phyloP scores from a whole-genome alignment of 768 basidiomycete species.

The Tremella yokohamensis region DNA sequence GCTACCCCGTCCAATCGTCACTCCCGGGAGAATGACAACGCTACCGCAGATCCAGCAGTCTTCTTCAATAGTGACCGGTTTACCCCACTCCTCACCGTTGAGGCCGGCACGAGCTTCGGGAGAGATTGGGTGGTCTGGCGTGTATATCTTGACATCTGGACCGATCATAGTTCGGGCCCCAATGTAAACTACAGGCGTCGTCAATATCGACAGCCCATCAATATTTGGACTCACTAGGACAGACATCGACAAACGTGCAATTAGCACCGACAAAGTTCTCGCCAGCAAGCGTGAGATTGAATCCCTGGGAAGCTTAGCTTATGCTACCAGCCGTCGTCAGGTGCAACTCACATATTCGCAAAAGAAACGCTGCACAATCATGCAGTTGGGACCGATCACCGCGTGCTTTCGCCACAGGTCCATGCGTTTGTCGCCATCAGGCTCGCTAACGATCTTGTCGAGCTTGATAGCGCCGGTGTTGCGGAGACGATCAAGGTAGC shows the following conservation, averaged over 20 bases:
- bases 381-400: background rate
- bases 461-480: constrained; percentile 16
- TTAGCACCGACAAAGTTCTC: constrained; percentile 37
- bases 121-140: constrained; percentile 34
- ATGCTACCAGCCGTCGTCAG: background rate
- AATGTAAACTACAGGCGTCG: constrained; percentile 30
- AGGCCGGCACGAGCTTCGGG: constrained; percentile 40
- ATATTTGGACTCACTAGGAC: constrained; percentile 31
- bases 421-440: constrained; percentile 23
- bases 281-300: constrained; percentile 38
- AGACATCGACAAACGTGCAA: constrained; percentile 40
- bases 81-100: constrained; percentile 37
- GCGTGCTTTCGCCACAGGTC: background rate
- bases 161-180: constrained; percentile 49
- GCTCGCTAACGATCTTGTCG: constrained; percentile 25
- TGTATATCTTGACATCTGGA: constrained; percentile 43
- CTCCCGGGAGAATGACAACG: constrained; percentile 43
- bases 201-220: too few species aligned
- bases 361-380: background rate
- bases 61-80: constrained; percentile 47
- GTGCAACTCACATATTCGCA: background rate
- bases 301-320: constrained; percentile 24
- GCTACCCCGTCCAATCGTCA: constrained; percentile 47
- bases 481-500: constrained; percentile 22
- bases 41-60: constrained; percentile 52